Percentiles rank a stretch among this genome's conserved stretches.
Evolutionary conservation across 148 eudicot genomes (phyloP).

Genomic region (Vaccinium darrowii): DNA sequence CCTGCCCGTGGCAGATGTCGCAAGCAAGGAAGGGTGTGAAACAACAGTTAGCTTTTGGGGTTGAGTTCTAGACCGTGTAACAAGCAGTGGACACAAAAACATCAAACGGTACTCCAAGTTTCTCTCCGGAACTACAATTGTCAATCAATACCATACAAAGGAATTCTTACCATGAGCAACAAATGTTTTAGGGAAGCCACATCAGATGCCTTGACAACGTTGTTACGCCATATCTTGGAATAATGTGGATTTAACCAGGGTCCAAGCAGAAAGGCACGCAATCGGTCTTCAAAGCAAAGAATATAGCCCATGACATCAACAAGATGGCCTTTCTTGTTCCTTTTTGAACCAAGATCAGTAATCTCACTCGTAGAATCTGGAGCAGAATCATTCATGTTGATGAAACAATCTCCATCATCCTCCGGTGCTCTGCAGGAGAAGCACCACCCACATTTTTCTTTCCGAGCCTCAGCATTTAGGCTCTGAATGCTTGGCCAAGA

Average conservation of each 20-base stretch:
- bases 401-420: constrained; percentile 68
- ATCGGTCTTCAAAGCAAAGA: constrained; percentile 70
- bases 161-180: constrained; percentile 57
- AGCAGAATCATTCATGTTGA: constrained; percentile 40
- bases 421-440: constrained; percentile 70
- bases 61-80: too few relatives aligned
- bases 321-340: constrained; percentile 57
- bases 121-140: neutral
- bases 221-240: constrained; percentile 59
- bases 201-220: constrained; percentile 51
- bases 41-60: too few relatives aligned
- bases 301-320: constrained; percentile 61
- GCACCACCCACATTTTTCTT: constrained; percentile 98
- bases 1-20: too few relatives aligned
- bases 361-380: constrained; percentile 43
- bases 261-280: constrained; percentile 84
- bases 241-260: constrained; percentile 81
- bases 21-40: too few relatives aligned
- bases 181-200: constrained; percentile 49
- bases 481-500: constrained; percentile 58
- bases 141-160: constrained; percentile 5
- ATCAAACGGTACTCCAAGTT: neutral
- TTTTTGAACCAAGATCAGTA: constrained; percentile 37
- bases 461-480: constrained; percentile 39
- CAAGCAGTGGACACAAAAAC: neutral